Conservation (phyloP, 1,284 basidiomycete genomes). For the Fomitopsis palustris region DNA sequence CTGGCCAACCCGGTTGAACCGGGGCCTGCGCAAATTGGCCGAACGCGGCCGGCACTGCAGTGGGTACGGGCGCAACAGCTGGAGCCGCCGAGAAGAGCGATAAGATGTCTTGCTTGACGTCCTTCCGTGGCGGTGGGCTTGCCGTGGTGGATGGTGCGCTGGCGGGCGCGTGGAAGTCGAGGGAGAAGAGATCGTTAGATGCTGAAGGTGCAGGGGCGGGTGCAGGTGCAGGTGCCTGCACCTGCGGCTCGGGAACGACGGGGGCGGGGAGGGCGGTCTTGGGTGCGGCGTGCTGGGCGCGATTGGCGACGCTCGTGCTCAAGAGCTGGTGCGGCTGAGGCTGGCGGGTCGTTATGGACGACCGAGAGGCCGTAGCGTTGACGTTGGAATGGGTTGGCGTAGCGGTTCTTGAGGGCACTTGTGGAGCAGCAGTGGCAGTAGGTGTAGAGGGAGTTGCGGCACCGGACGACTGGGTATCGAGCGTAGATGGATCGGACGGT, state of each 20-base stretch:
- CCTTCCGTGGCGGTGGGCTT: slow-evolving; percentile 49
- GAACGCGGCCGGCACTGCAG: slow-evolving; percentile 22
- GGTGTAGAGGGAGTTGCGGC: slow-evolving; percentile 19
- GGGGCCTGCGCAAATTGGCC: slow-evolving; percentile 22
- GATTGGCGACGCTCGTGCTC: slow-evolving; percentile 35
- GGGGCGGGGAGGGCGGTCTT: slow-evolving; percentile 15
- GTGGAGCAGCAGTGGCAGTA: slow-evolving; percentile 16
- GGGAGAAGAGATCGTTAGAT: slow-evolving; percentile 73
- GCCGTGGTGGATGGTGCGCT: slow-evolving; percentile 30
- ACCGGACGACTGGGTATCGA: slow-evolving; percentile 51
- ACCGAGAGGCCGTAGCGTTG: slow-evolving; percentile 23
- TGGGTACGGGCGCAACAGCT: slow-evolving; percentile 20
- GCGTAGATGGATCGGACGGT: slow-evolving; percentile 77
- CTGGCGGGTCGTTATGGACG: slow-evolving; percentile 41
- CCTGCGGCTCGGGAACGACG: slow-evolving; percentile 18
- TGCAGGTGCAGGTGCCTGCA: slow-evolving; percentile 19
- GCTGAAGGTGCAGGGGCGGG: slow-evolving; percentile 15
- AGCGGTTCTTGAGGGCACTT: slow-evolving; percentile 26
- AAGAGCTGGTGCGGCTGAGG: slow-evolving; percentile 52
- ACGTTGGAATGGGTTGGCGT: slow-evolving; percentile 24
- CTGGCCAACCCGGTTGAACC: slow-evolving; percentile 24
- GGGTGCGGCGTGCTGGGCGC: slow-evolving; percentile 20
- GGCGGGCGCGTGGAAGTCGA: slow-evolving; percentile 74
- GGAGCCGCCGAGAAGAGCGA: slow-evolving; percentile 71
- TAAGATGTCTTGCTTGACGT: slow-evolving; percentile 84